These are phyloP conservation scores for Lecanicillium sp. DNA, from an alignment of 2,329 filamentous ascomycete species.

Conservation along the genomic window DNA sequence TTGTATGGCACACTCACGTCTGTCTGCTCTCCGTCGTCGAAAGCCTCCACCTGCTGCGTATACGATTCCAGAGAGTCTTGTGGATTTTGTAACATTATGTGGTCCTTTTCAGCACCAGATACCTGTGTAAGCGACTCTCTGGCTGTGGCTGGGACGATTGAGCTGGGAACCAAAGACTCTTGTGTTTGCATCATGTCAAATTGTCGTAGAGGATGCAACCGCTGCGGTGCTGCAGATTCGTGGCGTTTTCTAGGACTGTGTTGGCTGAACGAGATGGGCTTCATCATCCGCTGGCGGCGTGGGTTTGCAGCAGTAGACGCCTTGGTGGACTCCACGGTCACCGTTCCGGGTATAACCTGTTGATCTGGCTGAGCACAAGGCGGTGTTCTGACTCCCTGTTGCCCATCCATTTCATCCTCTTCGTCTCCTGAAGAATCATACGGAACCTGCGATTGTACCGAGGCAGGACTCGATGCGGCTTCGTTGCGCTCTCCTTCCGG, in stretches of 20 bases:
- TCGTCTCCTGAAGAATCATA: no score
- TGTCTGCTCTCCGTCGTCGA: no score
- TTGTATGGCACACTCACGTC: no score
- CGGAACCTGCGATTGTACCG: background rate
- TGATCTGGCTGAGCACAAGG: constrained; percentile 16
- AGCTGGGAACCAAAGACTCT: constrained; percentile 19
- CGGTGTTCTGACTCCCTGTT: constrained; percentile 10
- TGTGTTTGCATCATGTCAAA: constrained; percentile 17
- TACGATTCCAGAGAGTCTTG: no score
- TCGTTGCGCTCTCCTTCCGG: constrained; percentile 18
- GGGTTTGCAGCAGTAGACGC: background rate
- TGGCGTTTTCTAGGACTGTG: constrained; percentile 10
- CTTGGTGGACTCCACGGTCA: background rate
- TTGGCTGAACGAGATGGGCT: constrained; percentile 16
- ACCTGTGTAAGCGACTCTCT: constrained; percentile 13
- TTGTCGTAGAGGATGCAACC: constrained; percentile 17
- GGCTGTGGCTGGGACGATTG: constrained; percentile 19
- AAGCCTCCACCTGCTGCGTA: no score
- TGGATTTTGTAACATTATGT: no score
- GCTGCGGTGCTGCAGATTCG: constrained; percentile 6
- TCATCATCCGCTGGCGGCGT: constrained; percentile 13
- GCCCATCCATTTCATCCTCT: no score
- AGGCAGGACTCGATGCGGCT: constrained; percentile 1
- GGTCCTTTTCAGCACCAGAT: constrained; percentile 1
- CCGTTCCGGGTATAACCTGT: constrained; percentile 10